Evolutionary conservation across 805 yeast genomes (phyloP), one percentile per base, ranked within the genome.

Genomic region (Wickerhamiella bombiphila): DNA sequence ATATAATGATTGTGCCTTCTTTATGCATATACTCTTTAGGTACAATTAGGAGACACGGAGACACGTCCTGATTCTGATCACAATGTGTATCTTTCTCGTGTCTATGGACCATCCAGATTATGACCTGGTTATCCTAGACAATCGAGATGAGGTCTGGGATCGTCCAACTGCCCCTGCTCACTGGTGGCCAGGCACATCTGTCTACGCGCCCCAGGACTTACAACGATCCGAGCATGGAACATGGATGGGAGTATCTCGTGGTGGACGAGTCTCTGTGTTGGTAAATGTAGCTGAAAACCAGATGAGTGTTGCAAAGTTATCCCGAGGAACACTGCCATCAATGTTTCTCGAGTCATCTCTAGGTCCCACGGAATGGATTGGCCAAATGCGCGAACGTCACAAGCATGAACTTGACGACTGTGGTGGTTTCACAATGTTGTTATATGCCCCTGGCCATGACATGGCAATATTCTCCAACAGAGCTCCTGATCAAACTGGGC

Each of bases 141-240:
- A 88, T 53, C 58, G 98, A 33, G 98, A 91, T 53, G 98, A 91
- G 55, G 80, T 61, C 49, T 74, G 80, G 52, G 68, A 64, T 32
- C 60, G 98, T 35, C 74, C 76, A 2, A 88, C 97, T 0, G 65
- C 69, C 37, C 52, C 55, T n/a, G 76, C 88, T 28, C 49, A 53
- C 37, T 46, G 63, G 43, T 58, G 66, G 64, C 57, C 61, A 35
- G 55, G 51, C 8, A 9, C 26, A 9, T 9, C 11, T 13, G 58
- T 78, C 1, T 53, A 82, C 8, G 69, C 79, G 5, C 96, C 96
- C 0, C 58, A 66, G 28, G 96, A 88, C 54, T 55, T 80, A 48
- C 82, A 76, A 1, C 57, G 85, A 25, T 58, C 64, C 1, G 85
- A 74, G 39, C 81, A 72, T 44, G 96, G 98, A 1, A 81, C 96